phyloP scores from a whole-genome alignment of 2,329 filamentous ascomycete genomes.

The Sporothrix humicola region DNA sequence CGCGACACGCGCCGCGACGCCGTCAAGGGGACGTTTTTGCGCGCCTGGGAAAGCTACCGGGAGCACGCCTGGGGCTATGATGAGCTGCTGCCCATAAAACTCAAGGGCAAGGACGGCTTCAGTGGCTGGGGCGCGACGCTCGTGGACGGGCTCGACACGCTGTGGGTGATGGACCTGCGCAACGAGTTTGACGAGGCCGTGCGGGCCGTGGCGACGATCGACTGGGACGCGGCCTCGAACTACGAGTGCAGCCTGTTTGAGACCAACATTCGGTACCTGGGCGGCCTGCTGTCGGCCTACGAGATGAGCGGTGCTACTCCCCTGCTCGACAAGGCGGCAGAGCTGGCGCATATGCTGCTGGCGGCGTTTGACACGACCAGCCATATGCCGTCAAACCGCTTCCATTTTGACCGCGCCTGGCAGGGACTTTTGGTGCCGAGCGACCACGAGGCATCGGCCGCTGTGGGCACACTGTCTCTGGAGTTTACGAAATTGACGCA shows the following conservation, averaged over 20 bases:
- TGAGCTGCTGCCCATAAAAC: conserved; percentile 76
- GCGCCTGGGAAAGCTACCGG: conserved; percentile 54
- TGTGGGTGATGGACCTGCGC: conserved; percentile 83
- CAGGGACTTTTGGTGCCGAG: conserved; percentile 46
- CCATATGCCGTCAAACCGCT: conserved; percentile 62
- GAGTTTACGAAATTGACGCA: conserved; percentile 75
- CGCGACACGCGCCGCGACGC: conserved; percentile 32
- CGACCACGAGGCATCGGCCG: conserved; percentile 47
- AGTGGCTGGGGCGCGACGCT: conserved; percentile 89
- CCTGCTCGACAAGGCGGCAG: conserved; percentile 76
- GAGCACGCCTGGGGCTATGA: conserved; percentile 80
- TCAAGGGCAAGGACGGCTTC: conserved; percentile 76
- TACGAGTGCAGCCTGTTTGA: conserved; percentile 72
- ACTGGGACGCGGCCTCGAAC: conserved; percentile 71
- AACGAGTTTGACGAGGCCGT: conserved; percentile 81
- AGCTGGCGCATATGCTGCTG: conserved; percentile 80
- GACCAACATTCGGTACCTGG: conserved; percentile 88
- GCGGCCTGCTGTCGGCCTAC: conserved; percentile 82
- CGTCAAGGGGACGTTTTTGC: conserved; percentile 41
- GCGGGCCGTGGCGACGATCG: conserved; percentile 72
- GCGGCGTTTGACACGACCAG: conserved; percentile 89
- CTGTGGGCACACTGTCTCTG: conserved; percentile 65
- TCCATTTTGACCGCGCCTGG: conserved; percentile 55
- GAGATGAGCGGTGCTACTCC: conserved; percentile 76
- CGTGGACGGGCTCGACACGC: conserved; percentile 79